A percentile compares a stretch with the other conserved stretches of the same genome.
Conservation (phyloP, 179 eudicot genomes). For the Sideroxylon spinosum region DNA sequence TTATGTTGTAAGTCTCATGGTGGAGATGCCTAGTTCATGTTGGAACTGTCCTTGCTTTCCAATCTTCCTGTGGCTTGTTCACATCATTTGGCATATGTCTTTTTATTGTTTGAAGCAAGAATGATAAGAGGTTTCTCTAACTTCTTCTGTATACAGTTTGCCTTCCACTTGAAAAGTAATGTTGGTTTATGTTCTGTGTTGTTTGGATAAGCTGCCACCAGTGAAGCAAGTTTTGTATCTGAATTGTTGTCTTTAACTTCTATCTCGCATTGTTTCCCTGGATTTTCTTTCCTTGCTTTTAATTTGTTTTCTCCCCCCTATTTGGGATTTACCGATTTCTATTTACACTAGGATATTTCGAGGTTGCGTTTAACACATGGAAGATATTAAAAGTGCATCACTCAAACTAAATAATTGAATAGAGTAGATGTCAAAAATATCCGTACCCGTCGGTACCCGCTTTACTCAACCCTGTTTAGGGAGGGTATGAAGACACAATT, state of each 20-base stretch:
- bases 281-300: not conserved
- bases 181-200: not conserved
- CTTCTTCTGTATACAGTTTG: not conserved
- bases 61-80: not conserved
- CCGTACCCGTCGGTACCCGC: no score
- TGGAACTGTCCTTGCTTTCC: constrained; percentile 1
- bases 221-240: not conserved
- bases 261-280: not conserved
- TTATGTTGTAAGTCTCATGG: constrained; percentile 27
- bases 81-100: not conserved
- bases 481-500: no score
- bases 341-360: no score
- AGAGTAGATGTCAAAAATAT: no score
- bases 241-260: not conserved
- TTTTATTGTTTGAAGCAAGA: not conserved
- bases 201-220: not conserved
- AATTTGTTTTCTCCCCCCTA: not conserved
- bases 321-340: no score
- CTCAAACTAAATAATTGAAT: no score
- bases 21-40: constrained; percentile 6
- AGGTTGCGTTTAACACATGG: no score
- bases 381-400: no score
- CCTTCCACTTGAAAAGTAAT: not conserved
- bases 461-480: no score
- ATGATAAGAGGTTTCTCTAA: not conserved